phyloP scores from a whole-genome alignment of 495 filamentous ascomycete genomes.

The Alectoria sarmentosa region DNA sequence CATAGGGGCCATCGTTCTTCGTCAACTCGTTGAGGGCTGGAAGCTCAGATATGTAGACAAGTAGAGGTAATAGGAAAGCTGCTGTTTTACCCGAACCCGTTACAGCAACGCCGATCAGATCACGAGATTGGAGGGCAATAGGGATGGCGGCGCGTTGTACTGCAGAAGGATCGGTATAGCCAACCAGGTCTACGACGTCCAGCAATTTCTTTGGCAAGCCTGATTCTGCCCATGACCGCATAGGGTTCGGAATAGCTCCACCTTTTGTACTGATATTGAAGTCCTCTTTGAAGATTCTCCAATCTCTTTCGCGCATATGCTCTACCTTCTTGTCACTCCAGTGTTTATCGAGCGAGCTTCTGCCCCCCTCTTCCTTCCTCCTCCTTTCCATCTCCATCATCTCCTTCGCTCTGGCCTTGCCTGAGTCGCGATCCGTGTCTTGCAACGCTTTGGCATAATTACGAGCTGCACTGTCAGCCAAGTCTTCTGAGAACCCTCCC shows the following conservation, averaged over 20 bases:
- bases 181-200: constrained; percentile 75
- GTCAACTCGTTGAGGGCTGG: constrained; percentile 78
- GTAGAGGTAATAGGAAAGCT: constrained; percentile 83
- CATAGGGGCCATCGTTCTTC: constrained; percentile 95
- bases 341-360: constrained; percentile 74
- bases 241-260: constrained; percentile 87
- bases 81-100: constrained; percentile 99
- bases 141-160: constrained; percentile 94
- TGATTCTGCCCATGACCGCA: constrained; percentile 92
- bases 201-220: constrained; percentile 71
- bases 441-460: constrained; percentile 75
- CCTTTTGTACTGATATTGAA: constrained; percentile 94
- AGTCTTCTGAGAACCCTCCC: constrained; percentile 77
- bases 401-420: constrained; percentile 65
- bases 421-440: constrained; percentile 73
- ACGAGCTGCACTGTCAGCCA: constrained; percentile 57
- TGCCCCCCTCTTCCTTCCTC: constrained; percentile 66
- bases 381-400: constrained; percentile 85
- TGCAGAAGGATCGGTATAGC: constrained; percentile 87
- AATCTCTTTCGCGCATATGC: constrained; percentile 96
- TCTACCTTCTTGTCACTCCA: constrained; percentile 96
- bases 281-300: constrained; percentile 99
- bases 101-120: constrained; percentile 95
- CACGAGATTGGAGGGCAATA: constrained; percentile 85
- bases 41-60: constrained; percentile 95